phyloP scores from a whole-genome alignment of 2,329 filamentous ascomycete species.

The Cercospora sp. region DNA sequence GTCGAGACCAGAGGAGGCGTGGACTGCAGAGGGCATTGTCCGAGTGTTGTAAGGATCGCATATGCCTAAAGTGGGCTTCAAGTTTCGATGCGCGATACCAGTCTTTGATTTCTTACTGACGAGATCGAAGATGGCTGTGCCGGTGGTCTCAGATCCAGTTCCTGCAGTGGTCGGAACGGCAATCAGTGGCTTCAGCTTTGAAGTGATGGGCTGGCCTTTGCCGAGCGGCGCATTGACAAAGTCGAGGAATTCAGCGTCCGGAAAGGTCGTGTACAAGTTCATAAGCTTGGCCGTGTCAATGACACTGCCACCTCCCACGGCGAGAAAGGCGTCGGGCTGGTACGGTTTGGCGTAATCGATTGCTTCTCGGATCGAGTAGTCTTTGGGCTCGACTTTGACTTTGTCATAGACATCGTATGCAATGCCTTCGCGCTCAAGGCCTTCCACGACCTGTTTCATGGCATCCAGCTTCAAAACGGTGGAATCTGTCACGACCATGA shows the following conservation, averaged over 20 bases:
- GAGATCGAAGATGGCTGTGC: conserved; percentile 96
- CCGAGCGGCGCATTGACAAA: conserved; percentile 96
- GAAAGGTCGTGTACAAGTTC: conserved; percentile 91
- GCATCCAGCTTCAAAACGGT: conserved; percentile 81
- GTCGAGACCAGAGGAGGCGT: conserved; percentile 87
- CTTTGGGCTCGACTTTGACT: conserved; percentile 87
- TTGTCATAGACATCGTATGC: conserved; percentile 78
- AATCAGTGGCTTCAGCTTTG: conserved; percentile 71
- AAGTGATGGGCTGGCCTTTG: conserved; percentile 73
- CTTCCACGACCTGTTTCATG: conserved; percentile 86
- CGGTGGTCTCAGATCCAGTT: conserved; percentile 90
- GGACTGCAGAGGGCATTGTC: conserved; percentile 93
- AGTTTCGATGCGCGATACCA: conserved; percentile 88
- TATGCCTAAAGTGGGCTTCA: conserved; percentile 93
- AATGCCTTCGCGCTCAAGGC: conserved; percentile 74
- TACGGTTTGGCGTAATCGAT: conserved; percentile 83
- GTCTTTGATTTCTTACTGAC: conserved; percentile 90
- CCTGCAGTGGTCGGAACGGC: conserved; percentile 84
- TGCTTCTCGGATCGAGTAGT: conserved; percentile 84
- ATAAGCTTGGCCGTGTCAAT: conserved; percentile 99
- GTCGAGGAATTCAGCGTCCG: conserved; percentile 90
- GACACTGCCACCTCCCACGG: conserved; percentile 87
- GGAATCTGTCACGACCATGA: conserved; percentile 87
- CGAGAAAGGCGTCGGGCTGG: conserved; percentile 82
- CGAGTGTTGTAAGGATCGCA: conserved; percentile 83